phyloP scores from a whole-genome alignment of 2,329 filamentous ascomycete species.

The Dothistroma pini region DNA sequence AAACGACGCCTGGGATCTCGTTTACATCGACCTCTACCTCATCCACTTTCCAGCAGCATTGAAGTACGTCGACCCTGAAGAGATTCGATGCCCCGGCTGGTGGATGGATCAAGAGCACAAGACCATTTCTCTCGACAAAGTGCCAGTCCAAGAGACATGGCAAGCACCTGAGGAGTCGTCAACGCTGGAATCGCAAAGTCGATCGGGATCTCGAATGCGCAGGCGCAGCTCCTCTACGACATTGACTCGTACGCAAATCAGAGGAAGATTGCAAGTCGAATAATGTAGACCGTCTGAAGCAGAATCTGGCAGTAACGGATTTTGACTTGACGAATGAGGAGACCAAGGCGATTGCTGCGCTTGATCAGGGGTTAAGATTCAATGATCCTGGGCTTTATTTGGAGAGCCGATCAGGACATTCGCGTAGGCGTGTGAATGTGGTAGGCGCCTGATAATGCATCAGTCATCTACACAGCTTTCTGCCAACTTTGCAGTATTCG shows the following conservation, averaged over 20 bases:
- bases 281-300: slow-evolving; percentile 9
- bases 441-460: no score
- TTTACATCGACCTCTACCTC: slow-evolving; percentile 73
- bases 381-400: slow-evolving; percentile 17
- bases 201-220: slow-evolving; percentile 14
- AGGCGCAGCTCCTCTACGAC: slow-evolving; percentile 13
- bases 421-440: slow-evolving; percentile 1
- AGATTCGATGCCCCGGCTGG: slow-evolving; percentile 16
- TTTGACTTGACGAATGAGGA: slow-evolving; percentile 13
- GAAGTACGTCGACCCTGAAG: slow-evolving; percentile 17
- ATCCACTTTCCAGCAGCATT: slow-evolving; percentile 39
- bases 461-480: no score
- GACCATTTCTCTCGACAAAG: slow-evolving; percentile 7
- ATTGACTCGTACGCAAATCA: slow-evolving; percentile 10
- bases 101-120: slow-evolving; percentile 8
- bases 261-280: slow-evolving; percentile 13
- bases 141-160: slow-evolving; percentile 11
- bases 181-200: slow-evolving; percentile 9
- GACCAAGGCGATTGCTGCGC: slow-evolving; percentile 8
- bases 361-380: slow-evolving; percentile 12
- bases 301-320: slow-evolving; percentile 13
- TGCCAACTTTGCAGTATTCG: no score
- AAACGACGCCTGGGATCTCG: slow-evolving; percentile 72
- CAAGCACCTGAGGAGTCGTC: slow-evolving; percentile 13
- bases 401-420: slow-evolving; percentile 12